Evolutionary conservation across 2,329 filamentous ascomycete genomes (phyloP).

Genomic region (Zasmidium citrigriseum): DNA sequence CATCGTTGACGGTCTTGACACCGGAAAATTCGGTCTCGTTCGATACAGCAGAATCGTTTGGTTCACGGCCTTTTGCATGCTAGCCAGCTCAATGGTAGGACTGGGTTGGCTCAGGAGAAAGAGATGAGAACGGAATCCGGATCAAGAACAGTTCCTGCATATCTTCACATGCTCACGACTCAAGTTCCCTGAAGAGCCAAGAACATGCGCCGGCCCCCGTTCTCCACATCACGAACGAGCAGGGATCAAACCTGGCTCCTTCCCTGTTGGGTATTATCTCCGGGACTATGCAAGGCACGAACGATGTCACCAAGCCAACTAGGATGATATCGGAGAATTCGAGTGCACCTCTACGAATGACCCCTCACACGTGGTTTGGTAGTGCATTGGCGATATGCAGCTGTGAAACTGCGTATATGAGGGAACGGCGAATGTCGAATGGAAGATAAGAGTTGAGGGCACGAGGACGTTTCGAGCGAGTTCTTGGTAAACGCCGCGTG

Average conservation of each 20-base stretch:
- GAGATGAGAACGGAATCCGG: not conserved
- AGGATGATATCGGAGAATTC: not conserved
- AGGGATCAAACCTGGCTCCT: not conserved
- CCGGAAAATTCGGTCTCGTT: conserved; percentile 6
- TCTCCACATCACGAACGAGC: not conserved
- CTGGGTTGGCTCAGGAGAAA: not conserved
- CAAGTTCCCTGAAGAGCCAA: no score
- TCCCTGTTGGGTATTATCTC: not conserved
- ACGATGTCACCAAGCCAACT: not conserved
- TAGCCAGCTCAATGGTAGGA: not conserved
- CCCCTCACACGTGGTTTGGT: not conserved
- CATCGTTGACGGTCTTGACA: conserved; percentile 5
- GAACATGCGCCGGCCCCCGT: not conserved
- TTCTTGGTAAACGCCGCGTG: no score
- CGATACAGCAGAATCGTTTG: not conserved
- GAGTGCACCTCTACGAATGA: not conserved
- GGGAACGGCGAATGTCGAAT: no score
- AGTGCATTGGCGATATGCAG: no score
- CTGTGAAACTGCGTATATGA: no score
- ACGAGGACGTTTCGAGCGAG: no score
- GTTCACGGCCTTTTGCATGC: not conserved
- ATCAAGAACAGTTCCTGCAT: not conserved
- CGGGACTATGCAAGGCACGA: not conserved
- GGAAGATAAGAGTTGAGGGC: no score
- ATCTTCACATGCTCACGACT: no score